phyloP scores from a whole-genome alignment of 2,329 filamentous ascomycete species.

The Bisporella sp. region DNA sequence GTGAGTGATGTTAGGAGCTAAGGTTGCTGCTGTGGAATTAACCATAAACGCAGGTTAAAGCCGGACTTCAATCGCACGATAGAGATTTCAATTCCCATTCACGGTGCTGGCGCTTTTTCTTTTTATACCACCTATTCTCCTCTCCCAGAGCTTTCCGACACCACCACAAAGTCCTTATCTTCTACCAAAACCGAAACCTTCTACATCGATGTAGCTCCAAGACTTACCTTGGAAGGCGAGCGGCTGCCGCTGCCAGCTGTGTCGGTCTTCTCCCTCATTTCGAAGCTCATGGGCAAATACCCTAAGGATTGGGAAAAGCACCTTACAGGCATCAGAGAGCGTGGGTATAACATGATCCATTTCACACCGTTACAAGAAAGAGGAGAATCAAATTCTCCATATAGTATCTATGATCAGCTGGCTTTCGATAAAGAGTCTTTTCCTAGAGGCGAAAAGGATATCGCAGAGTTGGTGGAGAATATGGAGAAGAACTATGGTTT shows the following conservation, averaged over 20 bases:
- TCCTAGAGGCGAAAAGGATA: constrained; percentile 75
- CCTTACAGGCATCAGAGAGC: constrained; percentile 75
- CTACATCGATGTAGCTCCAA: constrained; percentile 91
- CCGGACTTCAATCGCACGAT: constrained; percentile 91
- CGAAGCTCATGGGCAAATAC: constrained; percentile 96
- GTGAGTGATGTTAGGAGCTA: constrained; percentile 43
- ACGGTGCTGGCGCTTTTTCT: constrained; percentile 78
- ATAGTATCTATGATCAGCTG: constrained; percentile 92
- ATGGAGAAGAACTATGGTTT: constrained; percentile 82
- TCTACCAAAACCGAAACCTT: constrained; percentile 67
- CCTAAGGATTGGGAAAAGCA: constrained; percentile 87
- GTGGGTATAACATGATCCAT: constrained; percentile 98
- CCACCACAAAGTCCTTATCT: constrained; percentile 38
- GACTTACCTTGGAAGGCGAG: constrained; percentile 64
- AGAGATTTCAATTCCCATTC: constrained; percentile 81
- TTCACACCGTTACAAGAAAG: constrained; percentile 91
- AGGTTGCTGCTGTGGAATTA: background rate
- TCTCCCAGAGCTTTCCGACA: constrained; percentile 62
- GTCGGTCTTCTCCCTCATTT: constrained; percentile 88
- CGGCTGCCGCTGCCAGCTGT: constrained; percentile 78
- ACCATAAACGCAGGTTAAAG: constrained; percentile 53
- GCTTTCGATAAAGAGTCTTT: constrained; percentile 78
- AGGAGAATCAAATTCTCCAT: constrained; percentile 89
- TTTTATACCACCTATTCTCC: constrained; percentile 93
- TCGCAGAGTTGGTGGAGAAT: constrained; percentile 67